Percentiles rank a stretch among this genome's conserved stretches.
These are phyloP conservation scores for Tulasnella calospora DNA, from an alignment of 768 basidiomycete species.

Conservation along the genomic window DNA sequence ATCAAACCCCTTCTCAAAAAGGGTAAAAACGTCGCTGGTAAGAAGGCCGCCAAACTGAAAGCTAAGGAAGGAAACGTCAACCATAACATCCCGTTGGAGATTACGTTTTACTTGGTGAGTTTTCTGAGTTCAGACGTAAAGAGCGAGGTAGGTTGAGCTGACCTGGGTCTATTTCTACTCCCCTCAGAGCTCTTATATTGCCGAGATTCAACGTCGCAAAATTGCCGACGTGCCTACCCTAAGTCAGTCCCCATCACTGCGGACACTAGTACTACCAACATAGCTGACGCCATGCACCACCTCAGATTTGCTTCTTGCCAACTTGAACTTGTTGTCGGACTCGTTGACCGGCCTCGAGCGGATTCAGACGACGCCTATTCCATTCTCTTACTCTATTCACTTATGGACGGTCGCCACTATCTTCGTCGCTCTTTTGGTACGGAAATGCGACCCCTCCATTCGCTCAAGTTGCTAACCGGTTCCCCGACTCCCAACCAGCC, in stretches of 20 bases:
- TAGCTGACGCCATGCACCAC: constrained; percentile 26
- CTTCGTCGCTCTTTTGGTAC: constrained; percentile 57
- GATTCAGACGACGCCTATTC: constrained; percentile 70
- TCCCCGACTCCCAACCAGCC: constrained; percentile 42
- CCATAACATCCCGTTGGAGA: constrained; percentile 64
- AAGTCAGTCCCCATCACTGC: constrained; percentile 41
- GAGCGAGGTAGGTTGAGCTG: neutral
- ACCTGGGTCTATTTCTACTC: constrained; percentile 34
- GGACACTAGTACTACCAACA: neutral
- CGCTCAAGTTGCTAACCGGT: constrained; percentile 42
- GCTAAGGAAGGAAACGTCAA: constrained; percentile 45
- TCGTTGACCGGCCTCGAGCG: constrained; percentile 65
- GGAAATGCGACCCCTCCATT: constrained; percentile 51
- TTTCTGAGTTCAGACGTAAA: neutral
- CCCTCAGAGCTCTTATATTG: constrained; percentile 60
- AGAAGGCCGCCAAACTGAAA: constrained; percentile 52
- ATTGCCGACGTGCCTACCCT: constrained; percentile 54
- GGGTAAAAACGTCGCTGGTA: constrained; percentile 55
- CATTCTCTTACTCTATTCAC: constrained; percentile 70
- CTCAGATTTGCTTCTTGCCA: constrained; percentile 48
- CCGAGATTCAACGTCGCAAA: constrained; percentile 55
- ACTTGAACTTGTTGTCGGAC: constrained; percentile 51
- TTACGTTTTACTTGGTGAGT: constrained; percentile 49
- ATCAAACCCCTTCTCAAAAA: constrained; percentile 45
- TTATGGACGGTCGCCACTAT: constrained; percentile 61